Percentiles rank a stretch among this genome's conserved stretches.
Evolutionary conservation across 1,139 yeast genomes (phyloP).

Genomic region (Saccharomyces hybrid): DNA sequence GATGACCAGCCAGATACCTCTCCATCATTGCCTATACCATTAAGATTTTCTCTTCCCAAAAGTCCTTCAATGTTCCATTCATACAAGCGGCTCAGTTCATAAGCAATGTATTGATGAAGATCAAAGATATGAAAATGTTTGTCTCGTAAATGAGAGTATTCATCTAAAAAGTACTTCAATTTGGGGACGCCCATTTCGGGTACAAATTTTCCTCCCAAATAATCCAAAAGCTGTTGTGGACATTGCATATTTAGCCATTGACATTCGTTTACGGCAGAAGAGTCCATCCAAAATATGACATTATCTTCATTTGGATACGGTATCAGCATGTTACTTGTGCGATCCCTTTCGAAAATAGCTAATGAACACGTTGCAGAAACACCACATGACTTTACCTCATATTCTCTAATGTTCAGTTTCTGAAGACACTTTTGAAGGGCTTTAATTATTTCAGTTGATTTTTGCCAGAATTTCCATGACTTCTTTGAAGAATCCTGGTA

Average conservation of each 20-base stretch:
- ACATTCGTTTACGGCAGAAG: constrained; percentile 36
- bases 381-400: constrained; percentile 19
- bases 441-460: constrained; percentile 36
- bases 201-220: constrained; percentile 42
- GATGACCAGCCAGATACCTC: constrained; percentile 49
- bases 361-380: constrained; percentile 51
- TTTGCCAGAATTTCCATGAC: constrained; percentile 36
- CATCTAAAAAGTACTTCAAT: constrained; percentile 33
- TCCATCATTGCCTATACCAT: constrained; percentile 38
- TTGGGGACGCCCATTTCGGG: constrained; percentile 56
- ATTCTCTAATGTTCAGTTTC: constrained; percentile 10
- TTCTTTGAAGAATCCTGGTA: constrained; percentile 12
- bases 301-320: constrained; percentile 33
- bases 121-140: constrained; percentile 36
- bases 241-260: constrained; percentile 29
- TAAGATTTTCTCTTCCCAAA: constrained; percentile 7
- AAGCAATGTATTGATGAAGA: constrained; percentile 45
- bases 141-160: constrained; percentile 18
- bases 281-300: constrained; percentile 56
- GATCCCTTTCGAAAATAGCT: constrained; percentile 35
- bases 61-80: constrained; percentile 7
- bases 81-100: constrained; percentile 28
- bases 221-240: constrained; percentile 16
- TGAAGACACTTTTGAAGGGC: constrained; percentile 22
- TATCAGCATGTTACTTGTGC: constrained; percentile 6